Evolutionary conservation across 306 rosid genomes (phyloP).

Genomic region (Acacia acuminata): DNA sequence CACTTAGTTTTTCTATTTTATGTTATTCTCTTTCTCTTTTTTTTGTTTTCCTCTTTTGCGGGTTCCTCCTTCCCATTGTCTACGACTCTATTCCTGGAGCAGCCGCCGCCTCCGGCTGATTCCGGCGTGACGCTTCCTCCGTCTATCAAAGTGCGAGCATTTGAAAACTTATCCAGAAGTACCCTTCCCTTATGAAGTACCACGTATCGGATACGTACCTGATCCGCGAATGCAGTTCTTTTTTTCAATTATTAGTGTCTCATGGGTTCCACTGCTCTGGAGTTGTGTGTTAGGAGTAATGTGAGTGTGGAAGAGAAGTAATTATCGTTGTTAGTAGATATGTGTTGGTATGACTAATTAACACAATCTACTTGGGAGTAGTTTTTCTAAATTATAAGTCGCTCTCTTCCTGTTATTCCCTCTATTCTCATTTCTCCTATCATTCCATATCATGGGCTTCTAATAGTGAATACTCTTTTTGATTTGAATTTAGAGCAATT

Average conservation of each 20-base stretch:
- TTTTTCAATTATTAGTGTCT: background rate
- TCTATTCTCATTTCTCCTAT: background rate
- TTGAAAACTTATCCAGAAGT: background rate
- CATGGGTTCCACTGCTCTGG: background rate
- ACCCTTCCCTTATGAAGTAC: background rate
- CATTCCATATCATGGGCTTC: background rate
- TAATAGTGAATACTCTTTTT: background rate
- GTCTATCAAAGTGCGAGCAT: background rate
- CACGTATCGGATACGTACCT: background rate
- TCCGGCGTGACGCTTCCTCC: background rate
- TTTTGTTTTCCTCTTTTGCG: background rate
- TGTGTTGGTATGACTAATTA: background rate
- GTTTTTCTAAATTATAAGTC: background rate
- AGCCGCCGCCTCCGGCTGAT: background rate
- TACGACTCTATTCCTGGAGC: background rate
- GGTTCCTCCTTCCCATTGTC: background rate
- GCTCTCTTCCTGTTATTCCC: background rate
- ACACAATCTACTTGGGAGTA: background rate
- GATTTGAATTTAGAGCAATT: slow-evolving; percentile 3
- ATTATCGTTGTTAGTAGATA: background rate
- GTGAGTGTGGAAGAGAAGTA: background rate
- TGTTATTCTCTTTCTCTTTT: background rate
- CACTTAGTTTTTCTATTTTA: background rate
- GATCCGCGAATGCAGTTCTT: background rate
- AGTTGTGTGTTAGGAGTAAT: background rate